A percentile compares a stretch with the other conserved stretches of the same genome.
These are phyloP conservation scores for Myriosclerotinia curreyana DNA, from an alignment of 2,329 filamentous ascomycete species.

Conservation along the genomic window DNA sequence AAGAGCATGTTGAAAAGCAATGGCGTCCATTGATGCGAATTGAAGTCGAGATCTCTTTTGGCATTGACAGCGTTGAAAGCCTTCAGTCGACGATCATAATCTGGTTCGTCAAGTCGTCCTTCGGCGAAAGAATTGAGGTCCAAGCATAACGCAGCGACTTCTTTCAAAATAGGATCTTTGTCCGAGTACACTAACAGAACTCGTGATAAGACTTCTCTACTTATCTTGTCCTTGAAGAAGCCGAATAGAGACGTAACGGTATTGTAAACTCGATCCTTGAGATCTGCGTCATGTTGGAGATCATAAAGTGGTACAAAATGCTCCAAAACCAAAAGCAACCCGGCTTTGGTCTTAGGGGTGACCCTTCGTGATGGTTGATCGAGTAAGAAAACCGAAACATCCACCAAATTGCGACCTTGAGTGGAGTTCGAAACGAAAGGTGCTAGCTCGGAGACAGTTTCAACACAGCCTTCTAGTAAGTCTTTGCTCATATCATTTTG, in stretches of 20 bases:
- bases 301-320: slow-evolving; percentile 70
- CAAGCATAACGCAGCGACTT: slow-evolving; percentile 67
- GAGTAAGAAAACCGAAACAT: slow-evolving; percentile 76
- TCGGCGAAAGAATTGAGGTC: slow-evolving; percentile 77
- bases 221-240: slow-evolving; percentile 80
- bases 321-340: slow-evolving; percentile 75
- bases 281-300: slow-evolving; percentile 51
- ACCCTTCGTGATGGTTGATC: slow-evolving; percentile 82
- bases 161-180: slow-evolving; percentile 57
- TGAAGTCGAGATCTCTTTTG: slow-evolving; percentile 57
- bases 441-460: slow-evolving; percentile 73
- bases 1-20: slow-evolving; percentile 86
- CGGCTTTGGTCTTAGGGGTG: slow-evolving; percentile 77
- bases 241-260: slow-evolving; percentile 80
- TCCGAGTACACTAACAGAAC: slow-evolving; percentile 70
- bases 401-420: slow-evolving; percentile 73
- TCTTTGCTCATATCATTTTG: slow-evolving; percentile 61
- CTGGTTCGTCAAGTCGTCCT: slow-evolving; percentile 74
- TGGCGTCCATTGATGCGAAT: slow-evolving; percentile 77
- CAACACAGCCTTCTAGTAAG: slow-evolving; percentile 74
- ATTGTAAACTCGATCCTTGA: slow-evolving; percentile 66
- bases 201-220: slow-evolving; percentile 69
- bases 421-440: slow-evolving; percentile 64
- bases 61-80: slow-evolving; percentile 74
- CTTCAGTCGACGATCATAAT: slow-evolving; percentile 77